Evolutionary conservation across 2,329 filamentous ascomycete genomes (phyloP).

Genomic region (Xylariaceae sp.): DNA sequence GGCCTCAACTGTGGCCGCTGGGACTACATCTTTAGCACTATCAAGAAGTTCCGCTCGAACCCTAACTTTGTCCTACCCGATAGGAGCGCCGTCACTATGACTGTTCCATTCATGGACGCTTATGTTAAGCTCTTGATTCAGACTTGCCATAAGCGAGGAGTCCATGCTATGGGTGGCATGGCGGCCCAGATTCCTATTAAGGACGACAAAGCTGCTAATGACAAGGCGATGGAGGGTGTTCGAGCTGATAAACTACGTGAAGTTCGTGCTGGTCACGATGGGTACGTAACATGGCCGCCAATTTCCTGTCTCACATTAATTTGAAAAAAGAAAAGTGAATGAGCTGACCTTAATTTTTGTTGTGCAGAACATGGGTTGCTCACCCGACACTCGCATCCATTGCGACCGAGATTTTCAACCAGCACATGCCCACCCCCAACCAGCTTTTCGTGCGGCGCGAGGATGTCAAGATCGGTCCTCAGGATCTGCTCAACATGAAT

Average conservation of each 20-base stretch:
- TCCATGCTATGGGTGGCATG: slow-evolving; percentile 99
- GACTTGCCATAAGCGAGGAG: slow-evolving; percentile 92
- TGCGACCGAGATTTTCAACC: slow-evolving; percentile 91
- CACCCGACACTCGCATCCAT: slow-evolving; percentile 89
- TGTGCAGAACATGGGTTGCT: slow-evolving; percentile 77
- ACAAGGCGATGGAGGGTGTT: slow-evolving; percentile 89
- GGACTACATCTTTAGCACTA: slow-evolving; percentile 99
- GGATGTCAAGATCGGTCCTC: slow-evolving; percentile 79
- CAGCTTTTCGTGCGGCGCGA: slow-evolving; percentile 89
- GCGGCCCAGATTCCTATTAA: slow-evolving; percentile 99
- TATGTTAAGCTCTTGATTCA: slow-evolving; percentile 97
- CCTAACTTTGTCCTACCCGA: slow-evolving; percentile 90
- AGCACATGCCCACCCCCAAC: slow-evolving; percentile 97
- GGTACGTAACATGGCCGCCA: slow-evolving; percentile 38
- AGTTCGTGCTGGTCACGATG: slow-evolving; percentile 91
- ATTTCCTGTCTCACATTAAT: no score
- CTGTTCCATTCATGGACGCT: slow-evolving; percentile 94
- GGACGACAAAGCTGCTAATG: slow-evolving; percentile 85
- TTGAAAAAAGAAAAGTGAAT: no score
- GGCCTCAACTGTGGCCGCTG: slow-evolving; percentile 97
- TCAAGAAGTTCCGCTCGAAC: slow-evolving; percentile 99
- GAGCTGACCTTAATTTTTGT: neutral
- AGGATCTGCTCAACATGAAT: slow-evolving; percentile 97
- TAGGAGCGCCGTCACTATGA: slow-evolving; percentile 91
- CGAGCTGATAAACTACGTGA: slow-evolving; percentile 95